These are phyloP conservation scores for Coemansia sp. DNA, from an alignment of 192 early-diverging fungal genomes.

Conservation along the genomic window DNA sequence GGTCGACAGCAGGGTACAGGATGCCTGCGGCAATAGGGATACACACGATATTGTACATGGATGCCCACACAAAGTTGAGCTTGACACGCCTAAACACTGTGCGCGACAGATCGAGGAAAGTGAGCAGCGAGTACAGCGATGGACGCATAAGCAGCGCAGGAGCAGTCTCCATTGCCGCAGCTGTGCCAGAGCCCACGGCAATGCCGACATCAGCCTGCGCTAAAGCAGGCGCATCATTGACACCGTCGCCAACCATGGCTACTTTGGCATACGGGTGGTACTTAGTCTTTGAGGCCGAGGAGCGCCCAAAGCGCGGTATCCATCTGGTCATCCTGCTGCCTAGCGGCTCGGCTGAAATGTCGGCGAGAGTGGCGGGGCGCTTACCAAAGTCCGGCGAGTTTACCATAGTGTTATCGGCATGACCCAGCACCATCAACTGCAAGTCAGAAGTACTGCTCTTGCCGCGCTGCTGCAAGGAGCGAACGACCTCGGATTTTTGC, in stretches of 20 bases:
- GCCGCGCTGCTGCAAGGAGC: conserved; percentile 65
- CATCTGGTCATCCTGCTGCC: background rate
- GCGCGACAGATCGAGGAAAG: conserved; percentile 76
- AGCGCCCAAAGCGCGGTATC: background rate
- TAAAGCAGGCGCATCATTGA: conserved; percentile 93
- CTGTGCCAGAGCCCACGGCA: conserved; percentile 87
- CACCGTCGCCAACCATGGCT: conserved; percentile 95
- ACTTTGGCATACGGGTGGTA: conserved; percentile 60
- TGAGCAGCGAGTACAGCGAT: conserved; percentile 77
- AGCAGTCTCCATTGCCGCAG: conserved; percentile 90
- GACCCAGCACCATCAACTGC: background rate
- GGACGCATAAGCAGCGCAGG: conserved; percentile 82
- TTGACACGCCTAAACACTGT: conserved; percentile 77
- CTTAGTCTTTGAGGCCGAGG: background rate
- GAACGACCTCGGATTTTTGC: conserved; percentile 83
- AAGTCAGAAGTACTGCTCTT: background rate
- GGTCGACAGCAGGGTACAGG: conserved; percentile 66
- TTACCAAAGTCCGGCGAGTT: conserved; percentile 1
- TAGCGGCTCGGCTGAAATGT: conserved; percentile 1
- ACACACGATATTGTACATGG: conserved; percentile 83
- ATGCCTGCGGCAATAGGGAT: conserved; percentile 93
- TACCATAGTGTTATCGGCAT: background rate
- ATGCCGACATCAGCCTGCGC: conserved; percentile 91
- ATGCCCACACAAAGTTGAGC: conserved; percentile 90
- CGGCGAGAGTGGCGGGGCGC: background rate